Evolutionary conservation across 192 early-diverging fungal species (phyloP).

Genomic region (Coemansia asiatica): DNA sequence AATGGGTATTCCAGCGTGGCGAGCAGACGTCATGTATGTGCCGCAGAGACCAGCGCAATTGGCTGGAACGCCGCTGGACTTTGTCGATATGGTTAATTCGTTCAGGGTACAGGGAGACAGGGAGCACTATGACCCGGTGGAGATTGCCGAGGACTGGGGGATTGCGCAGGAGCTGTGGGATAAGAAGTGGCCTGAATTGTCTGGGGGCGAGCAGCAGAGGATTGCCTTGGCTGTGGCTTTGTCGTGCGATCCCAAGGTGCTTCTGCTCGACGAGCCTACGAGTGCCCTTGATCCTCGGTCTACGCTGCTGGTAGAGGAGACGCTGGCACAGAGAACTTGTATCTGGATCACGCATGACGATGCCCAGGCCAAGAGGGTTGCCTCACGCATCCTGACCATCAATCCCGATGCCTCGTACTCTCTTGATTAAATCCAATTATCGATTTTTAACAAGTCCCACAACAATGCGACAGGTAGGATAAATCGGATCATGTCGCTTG

Average conservation of each 20-base stretch:
- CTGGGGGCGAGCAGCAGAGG: constrained; percentile 86
- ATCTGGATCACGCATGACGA: constrained; percentile 83
- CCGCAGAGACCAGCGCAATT: constrained; percentile 74
- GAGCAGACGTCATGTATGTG: constrained; percentile 82
- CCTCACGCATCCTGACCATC: constrained; percentile 40
- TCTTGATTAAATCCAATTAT: constrained; percentile 5
- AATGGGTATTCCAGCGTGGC: constrained; percentile 70
- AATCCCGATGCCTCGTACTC: constrained; percentile 30
- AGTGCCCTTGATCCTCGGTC: constrained; percentile 78
- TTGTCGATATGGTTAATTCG: constrained; percentile 59
- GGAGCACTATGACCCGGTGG: constrained; percentile 60
- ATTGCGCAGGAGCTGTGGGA: constrained; percentile 68
- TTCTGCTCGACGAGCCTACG: constrained; percentile 88
- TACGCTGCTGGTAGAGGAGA: constrained; percentile 68
- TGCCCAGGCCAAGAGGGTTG: constrained; percentile 63
- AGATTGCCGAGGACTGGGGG: constrained; percentile 68
- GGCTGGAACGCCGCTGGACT: constrained; percentile 71
- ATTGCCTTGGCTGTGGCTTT: constrained; percentile 78
- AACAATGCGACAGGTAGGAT: not conserved
- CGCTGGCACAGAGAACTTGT: constrained; percentile 64
- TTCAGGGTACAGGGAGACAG: constrained; percentile 56
- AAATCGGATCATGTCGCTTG: too few species aligned
- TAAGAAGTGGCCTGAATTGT: constrained; percentile 73
- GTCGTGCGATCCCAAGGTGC: constrained; percentile 69
- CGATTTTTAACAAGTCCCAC: not conserved